Evolutionary conservation across 83 land plant genomes (phyloP), one percentile per base, ranked within the genome.

Genomic region (Diphasiastrum complanatum): DNA sequence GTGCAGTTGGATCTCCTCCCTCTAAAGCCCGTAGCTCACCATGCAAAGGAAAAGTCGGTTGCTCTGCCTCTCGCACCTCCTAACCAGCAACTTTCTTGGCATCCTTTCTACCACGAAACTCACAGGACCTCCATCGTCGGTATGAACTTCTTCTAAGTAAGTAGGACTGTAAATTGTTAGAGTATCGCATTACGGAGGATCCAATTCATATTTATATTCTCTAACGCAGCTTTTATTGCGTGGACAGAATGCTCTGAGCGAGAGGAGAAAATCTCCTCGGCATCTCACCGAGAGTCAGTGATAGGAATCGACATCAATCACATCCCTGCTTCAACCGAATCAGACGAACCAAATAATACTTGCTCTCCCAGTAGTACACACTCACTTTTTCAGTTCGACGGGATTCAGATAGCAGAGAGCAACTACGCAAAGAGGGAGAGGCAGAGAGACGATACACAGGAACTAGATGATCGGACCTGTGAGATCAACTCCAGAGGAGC

Each of bases 1-100:
- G 49, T 47, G 6, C 49, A 47, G 10, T 14, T 52, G 56, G 56
- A 52, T 29, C 56, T 52, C 30, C 56, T 52, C 56, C 56, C 56
- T 24, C 56, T 52, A 29, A 22, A 16, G 25, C 56, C 56, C 16
- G 26, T 33, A n/a, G n/a, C n/a, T n/a, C n/a, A n/a, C n/a, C n/a
- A n/a, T n/a, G n/a, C n/a, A n/a, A n/a, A n/a, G n/a, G n/a, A n/a
- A n/a, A n/a, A n/a, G n/a, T n/a, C n/a, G n/a, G n/a, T n/a, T n/a
- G n/a, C n/a, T n/a, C n/a, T n/a, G n/a, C n/a, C n/a, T n/a, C n/a
- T n/a, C n/a, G n/a, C 56, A 16, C 56, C 3, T 24, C 16, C 4
- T n/a, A 22, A 22, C 18, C 51, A 5, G n/a, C 51, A 4, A 27
- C 56, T 27, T 22, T 14, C 4, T 52, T 33, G 2, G 18, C 56